Evolutionary conservation across 805 yeast species (phyloP).

Genomic region (Zygoascus bituminiphila): DNA sequence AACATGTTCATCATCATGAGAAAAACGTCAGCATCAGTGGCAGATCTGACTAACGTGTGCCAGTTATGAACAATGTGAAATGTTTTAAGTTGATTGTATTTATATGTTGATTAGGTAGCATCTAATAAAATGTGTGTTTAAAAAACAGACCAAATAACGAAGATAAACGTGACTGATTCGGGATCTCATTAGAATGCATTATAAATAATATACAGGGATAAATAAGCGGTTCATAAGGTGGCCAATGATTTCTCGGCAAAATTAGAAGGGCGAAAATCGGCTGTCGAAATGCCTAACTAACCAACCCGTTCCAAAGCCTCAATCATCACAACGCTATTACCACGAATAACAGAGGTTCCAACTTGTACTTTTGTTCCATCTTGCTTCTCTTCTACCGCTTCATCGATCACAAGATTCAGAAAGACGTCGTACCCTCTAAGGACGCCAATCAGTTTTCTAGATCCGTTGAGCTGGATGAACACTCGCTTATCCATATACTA

Average conservation of each 20-base stretch:
- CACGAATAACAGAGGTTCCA: slow-evolving; percentile 69
- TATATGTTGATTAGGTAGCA: neutral
- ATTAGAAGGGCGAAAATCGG: too few relatives aligned
- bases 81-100: neutral
- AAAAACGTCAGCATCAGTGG: neutral
- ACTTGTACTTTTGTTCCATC: slow-evolving; percentile 45
- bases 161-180: too few relatives aligned
- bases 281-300: neutral
- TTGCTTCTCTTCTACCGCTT: slow-evolving; percentile 53
- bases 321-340: slow-evolving; percentile 66
- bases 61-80: neutral
- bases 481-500: slow-evolving; percentile 75
- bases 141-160: too few relatives aligned
- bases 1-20: neutral
- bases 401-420: slow-evolving; percentile 61
- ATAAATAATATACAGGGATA: neutral
- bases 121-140: neutral
- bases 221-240: too few relatives aligned
- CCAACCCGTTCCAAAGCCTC: slow-evolving; percentile 38
- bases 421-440: slow-evolving; percentile 81
- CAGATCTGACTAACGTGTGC: neutral
- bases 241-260: too few relatives aligned
- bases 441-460: slow-evolving; percentile 69
- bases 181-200: neutral
- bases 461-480: slow-evolving; percentile 66